Evolutionary conservation across 116 monocot genomes (phyloP).

Genomic region (Posidonia oceanica): DNA sequence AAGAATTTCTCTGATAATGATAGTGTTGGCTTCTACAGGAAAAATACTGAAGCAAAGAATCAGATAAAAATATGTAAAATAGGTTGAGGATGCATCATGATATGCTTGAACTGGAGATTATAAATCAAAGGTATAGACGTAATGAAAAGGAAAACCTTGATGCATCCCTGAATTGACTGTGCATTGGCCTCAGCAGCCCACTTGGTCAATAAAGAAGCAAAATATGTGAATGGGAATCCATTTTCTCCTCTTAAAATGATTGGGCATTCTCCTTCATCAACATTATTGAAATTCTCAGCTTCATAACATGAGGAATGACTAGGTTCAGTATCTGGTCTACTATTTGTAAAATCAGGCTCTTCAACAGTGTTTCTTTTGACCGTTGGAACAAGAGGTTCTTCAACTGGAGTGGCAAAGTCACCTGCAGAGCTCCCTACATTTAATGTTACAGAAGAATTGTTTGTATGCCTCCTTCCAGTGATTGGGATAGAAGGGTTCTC

Average conservation of each 20-base stretch:
- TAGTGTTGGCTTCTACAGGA: not conserved
- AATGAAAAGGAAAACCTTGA: constrained; percentile 45
- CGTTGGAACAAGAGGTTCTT: constrained; percentile 11
- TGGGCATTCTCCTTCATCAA: constrained; percentile 21
- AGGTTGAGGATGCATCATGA: not conserved
- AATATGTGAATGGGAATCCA: constrained; percentile 79
- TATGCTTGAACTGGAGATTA: not conserved
- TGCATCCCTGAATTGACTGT: constrained; percentile 50
- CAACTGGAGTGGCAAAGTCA: not conserved
- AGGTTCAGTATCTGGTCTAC: constrained; percentile 9
- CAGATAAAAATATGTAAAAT: not conserved
- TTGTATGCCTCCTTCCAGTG: not conserved
- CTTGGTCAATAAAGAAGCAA: constrained; percentile 49
- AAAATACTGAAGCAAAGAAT: not conserved
- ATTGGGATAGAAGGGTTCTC: not conserved
- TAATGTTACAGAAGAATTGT: not conserved
- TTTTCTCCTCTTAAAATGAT: constrained; percentile 36
- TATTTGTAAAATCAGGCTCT: constrained; percentile 5
- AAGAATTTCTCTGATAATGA: too few species aligned
- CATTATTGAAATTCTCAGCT: constrained; percentile 14
- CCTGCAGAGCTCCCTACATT: not conserved
- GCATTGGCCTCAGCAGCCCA: constrained; percentile 27
- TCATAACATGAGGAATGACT: constrained; percentile 6
- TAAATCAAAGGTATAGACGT: not conserved
- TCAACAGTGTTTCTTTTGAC: constrained; percentile 5